Evolutionary conservation across 2,329 filamentous ascomycete genomes (phyloP), one percentile per base, ranked within the genome.

Genomic region (Exophiala alcalophila): DNA sequence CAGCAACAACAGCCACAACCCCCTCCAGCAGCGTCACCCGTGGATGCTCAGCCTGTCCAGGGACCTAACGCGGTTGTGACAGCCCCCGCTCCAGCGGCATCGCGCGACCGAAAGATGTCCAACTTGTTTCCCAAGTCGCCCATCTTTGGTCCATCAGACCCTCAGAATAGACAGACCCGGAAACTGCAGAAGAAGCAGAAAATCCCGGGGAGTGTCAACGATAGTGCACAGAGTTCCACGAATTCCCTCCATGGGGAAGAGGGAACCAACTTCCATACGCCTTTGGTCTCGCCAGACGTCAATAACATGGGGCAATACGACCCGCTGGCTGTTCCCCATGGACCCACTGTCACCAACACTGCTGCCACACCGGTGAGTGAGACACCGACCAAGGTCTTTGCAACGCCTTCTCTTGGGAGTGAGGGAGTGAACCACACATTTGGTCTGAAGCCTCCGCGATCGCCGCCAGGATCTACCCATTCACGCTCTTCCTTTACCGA

Each of bases 171-270:
- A 6, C 84, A 83, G 60, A 87, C 89, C 0, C 96, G 95, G 59
- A 95, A 96, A 65, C 70, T 98, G 37, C 85, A 84, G 64, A 97
- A 97, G 72, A 95, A 87, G 65, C 76, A 82, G 50, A 61, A 68
- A n/a, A 71, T 85, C 41, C 83, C 86, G 0, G 83, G 81, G 28
- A 87, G 86, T 58, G 68, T 84, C 15, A 90, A 88, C 55, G 83
- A 83, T 14, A 96, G 91, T 61, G 90, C 91, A 0, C 89, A 95
- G 52, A 96, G 90, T 60, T 97, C 92, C 11, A 84, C 79, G 5
- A 79, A 85, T 11, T 96, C 90, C 5, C 70, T 94, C n/a, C 67
- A 55, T 32, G 73, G 52, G 4, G 59, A 59, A 11, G 60, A 63
- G 6, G 61, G 57, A 10, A 61, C 44, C 6, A 57, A 57, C 18